Evolutionary conservation across 164 flowering plant genomes (phyloP).

Genomic region (Annona squamosa): DNA sequence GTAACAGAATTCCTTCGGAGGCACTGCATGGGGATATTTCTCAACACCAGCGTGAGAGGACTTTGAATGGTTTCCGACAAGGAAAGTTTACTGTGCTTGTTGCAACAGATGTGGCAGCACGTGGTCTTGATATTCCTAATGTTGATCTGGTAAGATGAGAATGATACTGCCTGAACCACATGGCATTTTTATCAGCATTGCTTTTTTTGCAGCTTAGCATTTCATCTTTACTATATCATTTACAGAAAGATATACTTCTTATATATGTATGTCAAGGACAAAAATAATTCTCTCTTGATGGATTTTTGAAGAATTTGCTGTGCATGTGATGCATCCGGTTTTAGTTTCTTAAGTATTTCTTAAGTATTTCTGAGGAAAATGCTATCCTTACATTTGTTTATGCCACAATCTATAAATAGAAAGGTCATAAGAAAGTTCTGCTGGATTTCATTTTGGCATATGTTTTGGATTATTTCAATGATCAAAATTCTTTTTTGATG

Average conservation of each 20-base stretch:
- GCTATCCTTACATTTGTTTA: no score
- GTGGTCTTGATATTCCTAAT: constrained; percentile 98
- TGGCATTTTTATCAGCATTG: neutral
- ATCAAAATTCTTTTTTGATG: neutral
- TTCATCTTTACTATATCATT: neutral
- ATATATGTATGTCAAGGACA: neutral
- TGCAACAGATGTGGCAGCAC: constrained; percentile 98
- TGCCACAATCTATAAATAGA: no score
- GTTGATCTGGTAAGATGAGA: constrained; percentile 75
- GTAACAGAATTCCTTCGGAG: constrained; percentile 80
- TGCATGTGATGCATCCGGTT: no score
- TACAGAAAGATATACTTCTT: neutral
- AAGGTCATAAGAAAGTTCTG: no score
- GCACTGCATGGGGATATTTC: constrained; percentile 99
- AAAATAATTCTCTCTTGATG: neutral
- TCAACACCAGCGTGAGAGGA: constrained; percentile 97
- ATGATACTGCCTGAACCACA: no score
- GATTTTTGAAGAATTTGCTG: no score
- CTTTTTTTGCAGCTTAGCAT: neutral
- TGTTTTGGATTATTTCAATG: neutral
- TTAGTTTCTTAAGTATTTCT: no score
- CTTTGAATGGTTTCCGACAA: constrained; percentile 80
- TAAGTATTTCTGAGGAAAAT: no score
- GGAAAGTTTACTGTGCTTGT: constrained; percentile 98
- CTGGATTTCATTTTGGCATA: no score